Base-by-base conservation (phyloP, 2,329 filamentous ascomycete species). In the Cadophora gregata region DNA sequence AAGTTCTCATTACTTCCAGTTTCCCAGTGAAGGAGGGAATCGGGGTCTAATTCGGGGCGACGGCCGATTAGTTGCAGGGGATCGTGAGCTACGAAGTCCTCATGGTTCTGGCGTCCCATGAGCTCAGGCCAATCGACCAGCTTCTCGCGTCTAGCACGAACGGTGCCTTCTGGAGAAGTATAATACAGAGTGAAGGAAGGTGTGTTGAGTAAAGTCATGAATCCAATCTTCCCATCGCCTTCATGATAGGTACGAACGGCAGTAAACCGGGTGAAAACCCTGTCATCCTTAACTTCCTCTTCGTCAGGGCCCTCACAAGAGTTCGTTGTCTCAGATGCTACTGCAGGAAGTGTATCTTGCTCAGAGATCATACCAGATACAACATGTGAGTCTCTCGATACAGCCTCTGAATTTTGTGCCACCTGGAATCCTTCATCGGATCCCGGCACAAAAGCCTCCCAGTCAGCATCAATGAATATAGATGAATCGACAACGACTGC, bases 161-260 rank as follows among this genome's bases (percentile, higher is more conserved):
- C 53, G 8, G 66, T 36, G 14, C 71, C 71, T 47, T 73, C 59
- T 12, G 50, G 38, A 7, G 63, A 55, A 29, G 56, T 29, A 9
- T 71, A 69, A 60, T 72, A 79, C 1, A 79, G 63, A 1, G 76
- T 79, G 42, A 78, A 78, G 3, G 77, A 77, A 31, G 75, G 70
- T 6, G 74, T 73, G 24, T 70, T 64, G 45, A 75, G 51, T 14
- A 56, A 48, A 14, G 27, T 38, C 50, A 62, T 36, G n/a, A 47
- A 21, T n/a, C 38, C n/a, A 27, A 27, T 7, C 24, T 51, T 51
- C 12, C 33, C 50, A 24, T 53, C 24, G n/a, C 53, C 59, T 42
- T 62, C 62, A 31, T 29, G 53, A 25, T 69, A 69, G 21, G 67
- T 65, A 12, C 61, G 64, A 9, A 69, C 36, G 10, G 55, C 61